A percentile compares a stretch with the other conserved stretches of the same genome.
phyloP scores from a whole-genome alignment of 257 asterid species.

The Verbascum thapsus region DNA sequence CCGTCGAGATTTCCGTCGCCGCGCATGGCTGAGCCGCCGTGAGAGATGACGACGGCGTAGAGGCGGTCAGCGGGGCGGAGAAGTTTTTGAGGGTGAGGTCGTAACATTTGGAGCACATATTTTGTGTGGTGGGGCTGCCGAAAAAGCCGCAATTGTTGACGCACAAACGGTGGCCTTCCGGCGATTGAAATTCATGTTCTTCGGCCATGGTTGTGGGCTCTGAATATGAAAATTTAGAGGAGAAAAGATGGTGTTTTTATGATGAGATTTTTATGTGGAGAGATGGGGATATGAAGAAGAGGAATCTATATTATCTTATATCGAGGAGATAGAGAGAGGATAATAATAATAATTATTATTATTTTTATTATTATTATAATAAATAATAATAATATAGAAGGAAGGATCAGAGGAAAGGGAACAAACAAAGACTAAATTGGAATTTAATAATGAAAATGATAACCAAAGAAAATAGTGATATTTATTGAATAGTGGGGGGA shows the following conservation, averaged over 20 bases:
- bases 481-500: not conserved
- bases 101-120: slow-evolving; percentile 80
- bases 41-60: not conserved
- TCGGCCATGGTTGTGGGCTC: slow-evolving; percentile 75
- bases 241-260: not conserved
- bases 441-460: slow-evolving; percentile 33
- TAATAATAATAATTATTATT: slow-evolving; percentile 28
- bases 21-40: slow-evolving; percentile 19
- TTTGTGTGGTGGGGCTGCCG: slow-evolving; percentile 79
- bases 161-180: slow-evolving; percentile 81
- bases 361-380: too few species aligned
- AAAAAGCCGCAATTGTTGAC: slow-evolving; percentile 82
- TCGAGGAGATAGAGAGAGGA: slow-evolving; percentile 28
- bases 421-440: slow-evolving; percentile 19
- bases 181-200: slow-evolving; percentile 74
- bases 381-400: slow-evolving; percentile 16
- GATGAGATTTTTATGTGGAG: slow-evolving; percentile 22
- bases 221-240: not conserved
- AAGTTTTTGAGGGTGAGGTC: slow-evolving; percentile 48
- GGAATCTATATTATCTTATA: slow-evolving; percentile 33
- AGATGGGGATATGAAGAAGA: slow-evolving; percentile 14
- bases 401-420: slow-evolving; percentile 54
- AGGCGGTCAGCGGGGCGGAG: slow-evolving; percentile 31
- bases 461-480: slow-evolving; percentile 21
- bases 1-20: slow-evolving; percentile 22